A percentile compares a stretch with the other conserved stretches of the same genome.
phyloP scores from a whole-genome alignment of 305 asterid genomes.

The Fraxinus angustifolia region DNA sequence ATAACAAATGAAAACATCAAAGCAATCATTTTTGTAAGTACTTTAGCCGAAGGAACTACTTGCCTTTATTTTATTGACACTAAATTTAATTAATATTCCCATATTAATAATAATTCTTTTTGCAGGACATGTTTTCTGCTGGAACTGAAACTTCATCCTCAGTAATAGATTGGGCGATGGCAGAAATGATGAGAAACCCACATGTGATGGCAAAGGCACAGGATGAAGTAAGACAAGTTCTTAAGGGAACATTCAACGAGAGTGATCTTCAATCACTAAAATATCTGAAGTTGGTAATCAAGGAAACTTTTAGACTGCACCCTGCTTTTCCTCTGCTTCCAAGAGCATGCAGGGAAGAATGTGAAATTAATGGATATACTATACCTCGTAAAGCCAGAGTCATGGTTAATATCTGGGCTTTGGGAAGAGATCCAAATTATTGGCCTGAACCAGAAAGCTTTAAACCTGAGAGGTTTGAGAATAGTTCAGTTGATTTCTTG shows the following conservation, averaged over 20 bases:
- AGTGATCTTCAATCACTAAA: not conserved
- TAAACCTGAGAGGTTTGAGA: not conserved
- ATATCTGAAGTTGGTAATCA: no score
- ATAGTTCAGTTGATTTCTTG: not conserved
- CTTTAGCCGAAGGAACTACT: no score
- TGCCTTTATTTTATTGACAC: no score
- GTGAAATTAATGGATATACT: not conserved
- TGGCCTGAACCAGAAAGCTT: not conserved
- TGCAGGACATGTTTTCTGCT: not conserved
- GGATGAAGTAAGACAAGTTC: not conserved
- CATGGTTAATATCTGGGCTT: not conserved
- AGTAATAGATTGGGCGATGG: not conserved
- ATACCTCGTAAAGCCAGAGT: not conserved
- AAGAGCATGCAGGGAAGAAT: not conserved
- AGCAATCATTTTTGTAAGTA: constrained; percentile 25
- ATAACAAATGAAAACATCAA: constrained; percentile 27
- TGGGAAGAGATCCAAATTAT: not conserved
- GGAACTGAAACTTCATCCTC: not conserved
- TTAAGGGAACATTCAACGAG: not conserved
- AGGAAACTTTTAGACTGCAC: not conserved
- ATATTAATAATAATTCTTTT: no score
- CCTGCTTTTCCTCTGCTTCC: not conserved
- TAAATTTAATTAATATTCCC: not conserved
- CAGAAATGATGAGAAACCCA: not conserved
- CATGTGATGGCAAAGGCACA: not conserved